Conservation (phyloP, 2,329 filamentous ascomycete species). For the Aureobasidium melanogenum region DNA sequence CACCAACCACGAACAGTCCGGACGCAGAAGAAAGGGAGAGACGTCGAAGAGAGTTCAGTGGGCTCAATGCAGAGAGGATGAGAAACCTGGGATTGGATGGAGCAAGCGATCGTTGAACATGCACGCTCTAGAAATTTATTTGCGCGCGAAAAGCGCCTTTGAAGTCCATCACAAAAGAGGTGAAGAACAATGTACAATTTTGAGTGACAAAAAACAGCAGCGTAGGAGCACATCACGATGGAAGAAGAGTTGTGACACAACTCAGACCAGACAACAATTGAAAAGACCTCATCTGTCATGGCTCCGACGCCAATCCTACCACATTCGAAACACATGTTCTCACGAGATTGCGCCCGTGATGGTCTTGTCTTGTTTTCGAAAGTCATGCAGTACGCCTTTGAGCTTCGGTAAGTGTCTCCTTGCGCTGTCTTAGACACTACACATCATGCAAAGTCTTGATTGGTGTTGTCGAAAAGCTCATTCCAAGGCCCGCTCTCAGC, state of each 20-base stretch:
- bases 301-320: background rate
- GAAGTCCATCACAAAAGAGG: background rate
- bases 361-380: background rate
- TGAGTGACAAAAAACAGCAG: background rate
- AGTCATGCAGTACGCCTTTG: background rate
- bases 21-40: constrained; percentile 24
- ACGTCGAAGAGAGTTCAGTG: constrained; percentile 20
- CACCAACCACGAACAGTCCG: constrained; percentile 29
- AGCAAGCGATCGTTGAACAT: background rate
- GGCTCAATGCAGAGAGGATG: constrained; percentile 29
- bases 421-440: background rate
- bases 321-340: no score
- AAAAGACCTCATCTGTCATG: background rate
- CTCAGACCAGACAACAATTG: background rate
- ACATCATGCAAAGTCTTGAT: background rate
- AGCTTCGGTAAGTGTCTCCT: background rate
- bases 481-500: background rate
- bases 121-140: background rate
- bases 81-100: constrained; percentile 23
- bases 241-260: background rate
- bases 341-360: background rate
- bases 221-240: background rate
- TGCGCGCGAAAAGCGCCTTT: background rate
- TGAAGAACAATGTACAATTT: background rate
- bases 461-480: background rate